Conservation (phyloP, 2,329 filamentous ascomycete species). For the Fusarium sp. region DNA sequence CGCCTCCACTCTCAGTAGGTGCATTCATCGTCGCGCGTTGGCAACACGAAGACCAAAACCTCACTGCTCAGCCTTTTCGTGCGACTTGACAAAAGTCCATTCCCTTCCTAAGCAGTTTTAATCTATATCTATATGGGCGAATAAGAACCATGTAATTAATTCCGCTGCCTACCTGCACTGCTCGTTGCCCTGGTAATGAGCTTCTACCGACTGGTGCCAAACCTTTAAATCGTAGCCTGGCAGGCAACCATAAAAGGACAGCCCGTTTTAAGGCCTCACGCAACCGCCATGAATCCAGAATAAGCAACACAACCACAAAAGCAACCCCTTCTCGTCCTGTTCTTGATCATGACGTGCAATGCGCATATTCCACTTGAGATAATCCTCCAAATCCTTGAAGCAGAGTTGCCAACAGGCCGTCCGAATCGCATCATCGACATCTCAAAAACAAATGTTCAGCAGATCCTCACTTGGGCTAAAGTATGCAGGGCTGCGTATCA, state of each 20-base stretch:
- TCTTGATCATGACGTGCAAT: background rate
- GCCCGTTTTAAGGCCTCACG: background rate
- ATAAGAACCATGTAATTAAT: background rate
- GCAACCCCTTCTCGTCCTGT: no score
- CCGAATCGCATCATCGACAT: constrained; percentile 23
- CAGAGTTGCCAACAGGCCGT: constrained; percentile 5
- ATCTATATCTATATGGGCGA: no score
- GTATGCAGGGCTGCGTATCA: constrained; percentile 34
- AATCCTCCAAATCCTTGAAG: constrained; percentile 27
- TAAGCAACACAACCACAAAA: background rate
- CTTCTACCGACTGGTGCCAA: background rate
- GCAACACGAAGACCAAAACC: no score
- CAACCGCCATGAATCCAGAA: background rate
- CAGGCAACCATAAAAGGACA: constrained; percentile 17
- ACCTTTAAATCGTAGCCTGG: constrained; percentile 14
- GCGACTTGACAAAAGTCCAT: no score
- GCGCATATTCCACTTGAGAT: constrained; percentile 31
- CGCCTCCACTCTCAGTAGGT: no score
- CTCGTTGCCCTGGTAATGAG: background rate
- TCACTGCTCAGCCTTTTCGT: no score
- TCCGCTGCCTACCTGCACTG: constrained; percentile 7
- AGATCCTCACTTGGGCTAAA: constrained; percentile 24
- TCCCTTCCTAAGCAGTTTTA: no score
- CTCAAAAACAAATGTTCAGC: constrained; percentile 15
- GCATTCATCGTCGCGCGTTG: no score